Evolutionary conservation across 2,329 filamentous ascomycete genomes (phyloP).

Genomic region (Alternaria sp.): DNA sequence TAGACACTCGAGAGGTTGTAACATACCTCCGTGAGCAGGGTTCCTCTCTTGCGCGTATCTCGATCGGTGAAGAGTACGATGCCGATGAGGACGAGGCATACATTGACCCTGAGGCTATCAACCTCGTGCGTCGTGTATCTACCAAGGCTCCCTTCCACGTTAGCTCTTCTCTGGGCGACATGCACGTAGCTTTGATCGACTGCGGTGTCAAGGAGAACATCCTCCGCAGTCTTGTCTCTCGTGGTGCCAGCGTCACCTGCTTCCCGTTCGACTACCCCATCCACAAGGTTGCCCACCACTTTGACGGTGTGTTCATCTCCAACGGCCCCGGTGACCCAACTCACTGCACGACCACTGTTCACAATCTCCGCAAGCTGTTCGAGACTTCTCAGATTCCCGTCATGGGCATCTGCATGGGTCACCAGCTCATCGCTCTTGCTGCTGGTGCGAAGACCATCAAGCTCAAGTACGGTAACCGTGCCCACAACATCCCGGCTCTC

Average conservation of each 20-base stretch:
- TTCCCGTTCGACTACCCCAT: constrained; percentile 98
- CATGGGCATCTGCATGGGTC: constrained; percentile 97
- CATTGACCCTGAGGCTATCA: constrained; percentile 93
- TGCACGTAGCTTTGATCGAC: constrained; percentile 94
- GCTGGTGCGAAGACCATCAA: constrained; percentile 90
- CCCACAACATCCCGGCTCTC: constrained; percentile 96
- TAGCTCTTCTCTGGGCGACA: constrained; percentile 79
- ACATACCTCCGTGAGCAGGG: constrained; percentile 95
- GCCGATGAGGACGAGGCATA: constrained; percentile 97
- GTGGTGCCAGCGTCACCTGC: constrained; percentile 89
- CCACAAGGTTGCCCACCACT: constrained; percentile 97
- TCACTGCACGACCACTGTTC: constrained; percentile 92
- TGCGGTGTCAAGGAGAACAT: constrained; percentile 99
- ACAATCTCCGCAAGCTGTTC: constrained; percentile 90
- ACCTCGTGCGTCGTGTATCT: constrained; percentile 93
- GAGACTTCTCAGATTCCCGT: constrained; percentile 89
- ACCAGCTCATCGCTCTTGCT: constrained; percentile 92
- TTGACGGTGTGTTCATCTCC: constrained; percentile 98
- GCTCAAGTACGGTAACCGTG: constrained; percentile 98
- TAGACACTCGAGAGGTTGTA: constrained; percentile 96
- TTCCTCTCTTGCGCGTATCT: constrained; percentile 93
- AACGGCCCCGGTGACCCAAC: constrained; percentile 98
- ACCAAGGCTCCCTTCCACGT: constrained; percentile 99
- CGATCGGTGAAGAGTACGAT: constrained; percentile 96
- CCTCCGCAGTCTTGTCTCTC: constrained; percentile 88